Percentiles rank a stretch among this genome's conserved stretches.
These are phyloP conservation scores for Neurospora sp. DNA, from an alignment of 495 filamentous ascomycete species.

Conservation along the genomic window DNA sequence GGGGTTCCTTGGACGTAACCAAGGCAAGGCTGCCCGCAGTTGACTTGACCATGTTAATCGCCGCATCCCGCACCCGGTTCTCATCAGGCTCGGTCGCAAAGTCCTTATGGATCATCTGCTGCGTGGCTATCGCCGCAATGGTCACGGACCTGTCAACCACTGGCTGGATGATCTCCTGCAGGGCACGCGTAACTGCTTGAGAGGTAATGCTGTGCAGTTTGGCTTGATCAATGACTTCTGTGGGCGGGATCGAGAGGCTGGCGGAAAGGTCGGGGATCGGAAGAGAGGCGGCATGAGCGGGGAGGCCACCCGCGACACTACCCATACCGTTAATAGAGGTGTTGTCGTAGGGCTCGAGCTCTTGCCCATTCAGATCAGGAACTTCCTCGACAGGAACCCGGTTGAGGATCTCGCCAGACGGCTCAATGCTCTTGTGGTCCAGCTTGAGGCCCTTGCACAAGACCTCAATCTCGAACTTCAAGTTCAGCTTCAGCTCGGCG, in stretches of 20 bases:
- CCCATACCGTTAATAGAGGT: slow-evolving; percentile 64
- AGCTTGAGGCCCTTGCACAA: slow-evolving; percentile 85
- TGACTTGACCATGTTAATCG: slow-evolving; percentile 83
- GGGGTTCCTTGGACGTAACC: slow-evolving; percentile 95
- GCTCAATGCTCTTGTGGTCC: slow-evolving; percentile 77
- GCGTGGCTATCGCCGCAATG: slow-evolving; percentile 90
- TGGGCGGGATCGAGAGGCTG: slow-evolving; percentile 64
- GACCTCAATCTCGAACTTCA: slow-evolving; percentile 97
- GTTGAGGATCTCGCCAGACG: slow-evolving; percentile 68
- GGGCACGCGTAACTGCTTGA: slow-evolving; percentile 71
- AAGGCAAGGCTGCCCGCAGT: slow-evolving; percentile 87
- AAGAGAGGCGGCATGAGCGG: slow-evolving; percentile 59
- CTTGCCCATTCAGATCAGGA: slow-evolving; percentile 32
- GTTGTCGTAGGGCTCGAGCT: slow-evolving; percentile 68
- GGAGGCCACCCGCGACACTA: slow-evolving; percentile 59
- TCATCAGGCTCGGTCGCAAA: slow-evolving; percentile 90
- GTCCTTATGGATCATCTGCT: slow-evolving; percentile 89
- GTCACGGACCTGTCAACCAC: slow-evolving; percentile 96
- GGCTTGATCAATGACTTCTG: slow-evolving; percentile 58
- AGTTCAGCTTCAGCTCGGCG: slow-evolving; percentile 86
- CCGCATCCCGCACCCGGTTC: slow-evolving; percentile 69
- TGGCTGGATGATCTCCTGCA: slow-evolving; percentile 90
- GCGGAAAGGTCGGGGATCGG: slow-evolving; percentile 72
- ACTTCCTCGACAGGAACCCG: slow-evolving; percentile 58
- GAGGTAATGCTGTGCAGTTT: slow-evolving; percentile 74